Evolutionary conservation across 768 basidiomycete genomes (phyloP).

Genomic region (Mycena venus): DNA sequence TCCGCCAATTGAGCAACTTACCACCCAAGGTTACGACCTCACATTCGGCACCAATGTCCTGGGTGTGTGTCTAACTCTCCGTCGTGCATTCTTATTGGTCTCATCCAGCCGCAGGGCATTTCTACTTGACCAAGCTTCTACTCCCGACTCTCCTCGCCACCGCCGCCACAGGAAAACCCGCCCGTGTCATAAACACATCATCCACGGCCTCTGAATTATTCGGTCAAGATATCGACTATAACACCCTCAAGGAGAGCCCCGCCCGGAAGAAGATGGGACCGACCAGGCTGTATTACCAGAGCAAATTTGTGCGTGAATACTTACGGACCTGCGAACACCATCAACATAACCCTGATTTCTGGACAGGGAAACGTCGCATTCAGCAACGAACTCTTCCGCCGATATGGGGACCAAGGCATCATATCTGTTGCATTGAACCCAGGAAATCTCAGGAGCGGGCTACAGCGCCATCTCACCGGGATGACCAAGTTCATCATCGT

Average conservation of each 20-base stretch:
- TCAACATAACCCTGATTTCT: not conserved
- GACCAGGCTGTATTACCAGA: conserved; percentile 31
- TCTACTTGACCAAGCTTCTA: conserved; percentile 66
- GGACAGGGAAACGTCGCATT: conserved; percentile 60
- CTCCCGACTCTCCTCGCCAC: conserved; percentile 59
- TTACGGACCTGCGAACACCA: conserved; percentile 6
- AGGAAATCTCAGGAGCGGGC: conserved; percentile 39
- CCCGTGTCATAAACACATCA: conserved; percentile 54
- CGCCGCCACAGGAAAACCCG: conserved; percentile 45
- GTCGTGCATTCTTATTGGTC: not conserved
- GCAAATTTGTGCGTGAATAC: conserved; percentile 36
- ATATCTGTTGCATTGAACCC: conserved; percentile 60
- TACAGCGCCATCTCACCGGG: conserved; percentile 11
- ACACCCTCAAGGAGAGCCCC: conserved; percentile 40
- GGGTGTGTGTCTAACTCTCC: conserved; percentile 23
- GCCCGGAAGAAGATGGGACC: conserved; percentile 28
- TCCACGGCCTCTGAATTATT: conserved; percentile 33
- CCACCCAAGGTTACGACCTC: conserved; percentile 46
- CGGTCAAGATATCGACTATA: conserved; percentile 26
- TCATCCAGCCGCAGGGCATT: conserved; percentile 59
- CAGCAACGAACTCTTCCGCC: conserved; percentile 32
- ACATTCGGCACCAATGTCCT: conserved; percentile 41
- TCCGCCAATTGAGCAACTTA: conserved; percentile 39
- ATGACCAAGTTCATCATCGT: not conserved
- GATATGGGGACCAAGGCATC: conserved; percentile 55